Evolutionary conservation across 805 yeast species (phyloP).

Genomic region (Candida multigemmis): DNA sequence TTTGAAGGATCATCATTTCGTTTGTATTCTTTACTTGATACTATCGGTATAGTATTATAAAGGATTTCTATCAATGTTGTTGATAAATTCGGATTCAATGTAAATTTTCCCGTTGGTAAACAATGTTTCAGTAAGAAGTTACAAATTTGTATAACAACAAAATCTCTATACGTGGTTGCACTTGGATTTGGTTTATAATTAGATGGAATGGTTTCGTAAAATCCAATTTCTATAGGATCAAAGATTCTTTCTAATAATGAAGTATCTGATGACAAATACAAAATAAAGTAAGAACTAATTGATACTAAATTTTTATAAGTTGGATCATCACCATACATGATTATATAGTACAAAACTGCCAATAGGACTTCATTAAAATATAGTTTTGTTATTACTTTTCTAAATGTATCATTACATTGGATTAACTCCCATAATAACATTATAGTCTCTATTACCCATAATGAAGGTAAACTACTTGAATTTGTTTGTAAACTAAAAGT

Average conservation of each 20-base stretch:
- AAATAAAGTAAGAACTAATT: slow-evolving; percentile 40
- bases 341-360: slow-evolving; percentile 47
- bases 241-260: slow-evolving; percentile 30
- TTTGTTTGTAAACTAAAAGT: slow-evolving; percentile 4
- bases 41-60: slow-evolving; percentile 44
- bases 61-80: slow-evolving; percentile 50
- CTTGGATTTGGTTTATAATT: slow-evolving; percentile 34
- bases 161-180: slow-evolving; percentile 54
- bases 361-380: slow-evolving; percentile 47
- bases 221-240: slow-evolving; percentile 32
- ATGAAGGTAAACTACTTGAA: slow-evolving; percentile 12
- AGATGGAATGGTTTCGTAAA: slow-evolving; percentile 45
- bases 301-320: slow-evolving; percentile 36
- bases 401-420: slow-evolving; percentile 60
- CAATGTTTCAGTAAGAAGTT: slow-evolving; percentile 18
- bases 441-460: slow-evolving; percentile 51
- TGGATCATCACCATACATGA: slow-evolving; percentile 33
- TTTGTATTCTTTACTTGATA: slow-evolving; percentile 13
- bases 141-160: slow-evolving; percentile 45
- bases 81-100: slow-evolving; percentile 18
- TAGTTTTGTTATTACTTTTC: slow-evolving; percentile 25
- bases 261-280: slow-evolving; percentile 39
- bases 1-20: slow-evolving; percentile 11
- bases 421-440: slow-evolving; percentile 68
- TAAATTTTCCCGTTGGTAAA: slow-evolving; percentile 8